Evolutionary conservation across 495 filamentous ascomycete species (phyloP), one percentile per base, ranked within the genome.

Genomic region (Penicillium longicatenatum): DNA sequence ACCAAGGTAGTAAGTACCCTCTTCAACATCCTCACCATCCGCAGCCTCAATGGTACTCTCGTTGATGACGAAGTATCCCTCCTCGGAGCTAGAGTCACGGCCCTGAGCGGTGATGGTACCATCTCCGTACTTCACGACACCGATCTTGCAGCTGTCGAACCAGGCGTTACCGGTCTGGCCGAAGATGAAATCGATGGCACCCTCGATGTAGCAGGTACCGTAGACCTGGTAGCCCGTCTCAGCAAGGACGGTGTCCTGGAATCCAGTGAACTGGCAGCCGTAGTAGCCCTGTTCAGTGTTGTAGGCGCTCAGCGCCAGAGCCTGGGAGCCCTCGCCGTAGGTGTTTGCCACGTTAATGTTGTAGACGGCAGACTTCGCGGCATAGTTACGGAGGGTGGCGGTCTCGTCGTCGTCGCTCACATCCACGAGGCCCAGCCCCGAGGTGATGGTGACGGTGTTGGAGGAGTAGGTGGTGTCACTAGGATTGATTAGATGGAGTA

Each of bases 151-250:
- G 22, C 70, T 62, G 60, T 88, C 82, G 61, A 89, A 86, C 86
- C 86, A 90, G 11, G 79, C 80, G 10, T 69, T 70, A 11, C 81
- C 82, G 22, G 74, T 68, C 68, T 86, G 83, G 7, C 87, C 87
- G 67, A 87, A 89, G 61, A 89, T 83, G 63, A 88, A 88, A 63
- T 89, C 86, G 20, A 82, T 82, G 11, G 81, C 82, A 12, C 86
- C 86, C 55, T 79, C 72, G 58, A 89, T 84, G 47, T 77, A 70
- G 63, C 75, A 79, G 20, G 71, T 69, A 16, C 72, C 77, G 70
- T 82, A 89, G n/a, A 86, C 59, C 58, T 87, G 83, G 48, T 70
- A 62, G 30, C 86, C 86, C n/a, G 66, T 72, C 51, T 88, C 70
- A 12, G 83, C 80, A 5, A 87, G 71, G 24, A 88, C 50, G 2